Evolutionary conservation across 148 eudicot genomes (phyloP).

Genomic region (Bassia scoparia): DNA sequence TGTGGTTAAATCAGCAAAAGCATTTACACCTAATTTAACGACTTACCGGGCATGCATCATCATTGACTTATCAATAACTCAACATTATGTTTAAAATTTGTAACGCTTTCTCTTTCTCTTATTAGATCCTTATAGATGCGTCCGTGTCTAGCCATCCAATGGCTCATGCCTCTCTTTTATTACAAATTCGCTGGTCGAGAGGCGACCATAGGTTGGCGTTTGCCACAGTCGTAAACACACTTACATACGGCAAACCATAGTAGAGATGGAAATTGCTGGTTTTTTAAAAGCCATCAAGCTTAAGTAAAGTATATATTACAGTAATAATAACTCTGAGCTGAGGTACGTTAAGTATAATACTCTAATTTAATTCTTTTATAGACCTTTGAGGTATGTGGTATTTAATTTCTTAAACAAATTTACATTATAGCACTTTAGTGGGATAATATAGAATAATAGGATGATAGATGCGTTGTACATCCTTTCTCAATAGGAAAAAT

Average conservation of each 20-base stretch:
- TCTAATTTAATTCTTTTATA: no score
- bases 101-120: conserved; percentile 39
- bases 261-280: background rate
- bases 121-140: conserved; percentile 33
- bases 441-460: no score
- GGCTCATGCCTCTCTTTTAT: conserved; percentile 35
- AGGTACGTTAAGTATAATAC: no score
- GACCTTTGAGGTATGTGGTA: no score
- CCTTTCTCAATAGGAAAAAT: no score
- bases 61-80: conserved; percentile 28
- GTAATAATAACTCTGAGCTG: no score
- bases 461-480: no score
- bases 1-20: conserved; percentile 42
- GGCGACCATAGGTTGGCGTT: conserved; percentile 19
- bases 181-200: conserved; percentile 12
- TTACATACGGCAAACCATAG: conserved; percentile 22
- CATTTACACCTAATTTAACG: conserved; percentile 35
- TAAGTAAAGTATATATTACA: no score
- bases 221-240: background rate
- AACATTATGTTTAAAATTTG: conserved; percentile 36
- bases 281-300: conserved; percentile 18
- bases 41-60: background rate
- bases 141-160: conserved; percentile 45
- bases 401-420: no score
- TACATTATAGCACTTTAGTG: no score